These are phyloP conservation scores for Ehretia macrophylla DNA, from an alignment of 257 asterid species.

Conservation along the genomic window DNA sequence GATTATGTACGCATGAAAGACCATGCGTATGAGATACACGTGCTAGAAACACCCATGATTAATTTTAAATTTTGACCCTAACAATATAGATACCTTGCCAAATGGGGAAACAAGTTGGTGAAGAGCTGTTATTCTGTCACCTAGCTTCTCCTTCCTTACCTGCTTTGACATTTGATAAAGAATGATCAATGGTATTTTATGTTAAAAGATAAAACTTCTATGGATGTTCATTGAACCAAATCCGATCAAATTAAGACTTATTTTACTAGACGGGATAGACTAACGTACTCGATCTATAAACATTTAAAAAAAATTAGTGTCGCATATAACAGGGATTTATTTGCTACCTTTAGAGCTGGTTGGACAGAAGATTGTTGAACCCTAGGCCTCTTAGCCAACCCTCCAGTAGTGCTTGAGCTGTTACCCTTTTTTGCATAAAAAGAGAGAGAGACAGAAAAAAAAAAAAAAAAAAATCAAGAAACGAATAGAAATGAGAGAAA, in stretches of 20 bases:
- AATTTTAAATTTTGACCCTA: too few species aligned
- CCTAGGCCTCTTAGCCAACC: conserved; percentile 87
- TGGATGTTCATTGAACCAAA: too few species aligned
- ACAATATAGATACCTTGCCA: conserved; percentile 81
- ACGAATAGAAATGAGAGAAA: too few species aligned
- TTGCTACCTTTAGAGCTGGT: conserved; percentile 76
- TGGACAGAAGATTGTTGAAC: conserved; percentile 73
- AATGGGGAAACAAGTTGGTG: conserved; percentile 98
- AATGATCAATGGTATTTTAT: too few species aligned
- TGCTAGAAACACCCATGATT: too few species aligned
- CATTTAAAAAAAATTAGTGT: too few species aligned
- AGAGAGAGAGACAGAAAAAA: neutral
- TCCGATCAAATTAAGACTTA: too few species aligned
- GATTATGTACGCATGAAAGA: too few species aligned
- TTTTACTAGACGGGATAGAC: too few species aligned
- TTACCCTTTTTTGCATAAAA: conserved; percentile 69
- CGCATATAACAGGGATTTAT: neutral
- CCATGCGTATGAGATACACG: too few species aligned
- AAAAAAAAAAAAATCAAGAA: neutral
- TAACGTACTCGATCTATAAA: too few species aligned
- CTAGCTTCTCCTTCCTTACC: conserved; percentile 93
- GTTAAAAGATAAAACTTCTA: too few species aligned
- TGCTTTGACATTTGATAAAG: conserved; percentile 17
- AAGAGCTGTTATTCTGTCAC: conserved; percentile 91
- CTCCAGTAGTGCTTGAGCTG: conserved; percentile 50